Evolutionary conservation across 2,329 filamentous ascomycete genomes (phyloP), one percentile per base, ranked within the genome.

Genomic region (Magnaporthiopsis incrustans): DNA sequence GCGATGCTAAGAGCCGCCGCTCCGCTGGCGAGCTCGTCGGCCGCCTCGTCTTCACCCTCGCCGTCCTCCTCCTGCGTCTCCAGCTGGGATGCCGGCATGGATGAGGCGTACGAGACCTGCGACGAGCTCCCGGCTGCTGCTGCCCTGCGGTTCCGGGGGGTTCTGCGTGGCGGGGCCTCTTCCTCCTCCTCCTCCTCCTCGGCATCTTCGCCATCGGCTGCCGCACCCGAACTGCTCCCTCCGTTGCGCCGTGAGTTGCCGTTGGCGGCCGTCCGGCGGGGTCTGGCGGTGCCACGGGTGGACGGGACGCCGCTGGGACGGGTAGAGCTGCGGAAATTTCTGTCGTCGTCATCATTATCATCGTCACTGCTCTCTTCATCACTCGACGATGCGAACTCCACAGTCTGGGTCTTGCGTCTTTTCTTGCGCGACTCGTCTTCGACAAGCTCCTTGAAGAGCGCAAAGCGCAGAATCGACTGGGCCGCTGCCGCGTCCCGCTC

Each of bases 401-500:
- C 86, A 85, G 61, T 85, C 35, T 83, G 81, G 7, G 84, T 89
- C 70, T 90, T 89, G 76, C 91, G 88, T 70, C 93, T 86, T 77
- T 95, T 89, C 81, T 94, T 95, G 69, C 88, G 85, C 65, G 92
- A 90, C 74, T 92, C 88, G 68, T 87, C 83, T 71, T 88, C 83
- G 4, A 97, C 83, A 0, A 99, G 88, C 78, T 99, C 95, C 75
- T 98, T 98, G 84, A 99, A 99, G 50, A 99, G 83, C 2, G 95
- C 96, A 72, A 97, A 99, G 25, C 95, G 86, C 38, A 99, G 79
- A 68, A 99, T 96, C 11, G 87, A 84, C 74, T 99, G 94, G 12
- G 95, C 95, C 44, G 92, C 88, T 63, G 90, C 79, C 1, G 94
- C 93, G 74, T 99, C 95, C 64, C 89, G 88, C 74, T 96, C 90